Conservation (phyloP, 768 basidiomycete species). For the Naganishia onofrii region DNA sequence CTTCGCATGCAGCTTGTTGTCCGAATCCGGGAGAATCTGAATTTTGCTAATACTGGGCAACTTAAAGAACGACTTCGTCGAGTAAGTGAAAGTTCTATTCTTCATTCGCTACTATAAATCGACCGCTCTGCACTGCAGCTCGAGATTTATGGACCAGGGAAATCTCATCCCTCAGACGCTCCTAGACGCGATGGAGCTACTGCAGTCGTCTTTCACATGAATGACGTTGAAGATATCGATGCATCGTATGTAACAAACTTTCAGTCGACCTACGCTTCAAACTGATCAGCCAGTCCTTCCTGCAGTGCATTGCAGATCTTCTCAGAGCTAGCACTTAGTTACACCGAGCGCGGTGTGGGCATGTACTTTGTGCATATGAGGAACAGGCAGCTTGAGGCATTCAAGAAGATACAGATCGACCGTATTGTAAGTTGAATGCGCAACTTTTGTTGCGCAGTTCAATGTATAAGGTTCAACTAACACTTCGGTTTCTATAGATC, state of each 20-base stretch:
- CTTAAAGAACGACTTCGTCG: slow-evolving; percentile 69
- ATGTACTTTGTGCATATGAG: slow-evolving; percentile 52
- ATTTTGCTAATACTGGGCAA: slow-evolving; percentile 95
- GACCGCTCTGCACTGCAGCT: slow-evolving; percentile 58
- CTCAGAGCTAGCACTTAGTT: slow-evolving; percentile 71
- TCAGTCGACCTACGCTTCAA: neutral
- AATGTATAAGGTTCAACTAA: neutral
- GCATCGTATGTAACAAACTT: slow-evolving; percentile 64
- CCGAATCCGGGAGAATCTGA: slow-evolving; percentile 81
- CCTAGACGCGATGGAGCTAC: slow-evolving; percentile 69
- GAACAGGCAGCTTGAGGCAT: slow-evolving; percentile 39
- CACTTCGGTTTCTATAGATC: neutral
- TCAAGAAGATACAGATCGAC: slow-evolving; percentile 47
- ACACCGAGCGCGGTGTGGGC: slow-evolving; percentile 60
- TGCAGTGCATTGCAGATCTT: slow-evolving; percentile 78
- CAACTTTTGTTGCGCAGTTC: too few species aligned
- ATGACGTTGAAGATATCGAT: slow-evolving; percentile 82
- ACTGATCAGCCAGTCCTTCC: neutral
- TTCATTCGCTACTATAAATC: neutral
- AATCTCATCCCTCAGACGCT: slow-evolving; percentile 82
- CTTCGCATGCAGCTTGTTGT: slow-evolving; percentile 62
- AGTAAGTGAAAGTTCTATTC: slow-evolving; percentile 54
- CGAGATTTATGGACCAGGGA: slow-evolving; percentile 78
- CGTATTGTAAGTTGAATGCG: slow-evolving; percentile 38
- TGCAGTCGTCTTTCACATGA: slow-evolving; percentile 85